Evolutionary conservation across 306 rosid genomes (phyloP).

Genomic region (Styphnolobium japonicum): DNA sequence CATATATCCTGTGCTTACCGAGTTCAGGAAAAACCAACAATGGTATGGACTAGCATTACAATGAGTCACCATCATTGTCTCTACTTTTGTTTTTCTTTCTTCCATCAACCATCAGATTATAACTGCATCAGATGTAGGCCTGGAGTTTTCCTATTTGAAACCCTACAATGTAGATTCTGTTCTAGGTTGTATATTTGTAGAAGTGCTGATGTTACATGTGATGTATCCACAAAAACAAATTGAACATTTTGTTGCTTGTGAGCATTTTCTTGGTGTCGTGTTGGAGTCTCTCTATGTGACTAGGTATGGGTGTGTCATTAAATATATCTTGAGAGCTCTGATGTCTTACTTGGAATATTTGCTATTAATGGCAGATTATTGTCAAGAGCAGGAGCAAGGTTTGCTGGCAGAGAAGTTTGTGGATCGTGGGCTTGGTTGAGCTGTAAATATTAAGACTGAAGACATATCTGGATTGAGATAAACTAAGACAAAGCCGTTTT

Average conservation of each 20-base stretch:
- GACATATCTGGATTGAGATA: constrained; percentile 17
- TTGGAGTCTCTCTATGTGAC: background rate
- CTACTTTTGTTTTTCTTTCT: background rate
- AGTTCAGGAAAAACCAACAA: constrained; percentile 73
- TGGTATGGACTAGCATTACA: constrained; percentile 33
- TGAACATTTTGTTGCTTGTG: background rate
- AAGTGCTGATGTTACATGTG: background rate
- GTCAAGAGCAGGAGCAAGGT: constrained; percentile 5
- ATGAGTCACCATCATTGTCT: background rate
- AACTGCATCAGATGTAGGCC: background rate
- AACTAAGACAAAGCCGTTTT: constrained; percentile 16
- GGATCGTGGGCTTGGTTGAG: background rate
- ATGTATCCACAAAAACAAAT: background rate
- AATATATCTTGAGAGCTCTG: background rate
- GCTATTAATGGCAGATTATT: constrained; percentile 35
- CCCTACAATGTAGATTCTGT: background rate
- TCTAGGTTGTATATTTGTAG: background rate
- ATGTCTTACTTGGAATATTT: background rate
- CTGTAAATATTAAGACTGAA: constrained; percentile 38
- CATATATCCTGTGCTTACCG: constrained; percentile 72
- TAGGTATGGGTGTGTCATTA: background rate
- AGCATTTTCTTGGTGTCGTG: background rate
- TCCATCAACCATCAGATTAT: background rate
- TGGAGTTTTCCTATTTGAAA: background rate
- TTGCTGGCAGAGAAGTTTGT: background rate